Base-by-base conservation (phyloP, 148 eudicot genomes). In the Diospyros kaki region DNA sequence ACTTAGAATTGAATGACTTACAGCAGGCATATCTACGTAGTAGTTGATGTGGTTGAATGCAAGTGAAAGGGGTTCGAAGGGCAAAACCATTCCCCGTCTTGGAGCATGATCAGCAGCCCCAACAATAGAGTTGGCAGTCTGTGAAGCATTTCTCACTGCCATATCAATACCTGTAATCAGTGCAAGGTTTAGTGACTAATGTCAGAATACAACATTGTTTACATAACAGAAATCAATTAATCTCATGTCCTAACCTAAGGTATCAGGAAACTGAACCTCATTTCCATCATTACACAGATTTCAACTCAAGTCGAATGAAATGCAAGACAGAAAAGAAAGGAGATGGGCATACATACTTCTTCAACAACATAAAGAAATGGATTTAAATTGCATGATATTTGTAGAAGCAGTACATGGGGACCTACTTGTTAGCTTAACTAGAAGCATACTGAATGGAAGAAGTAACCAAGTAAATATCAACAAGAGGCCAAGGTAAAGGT, bases 1-100 rank as follows among this genome's bases (percentile, higher is more conserved):
- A 4, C 4, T 40, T 40, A 38, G 45, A 38, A 40, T 28, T 8
- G 28, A 69, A 2, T 9, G 28, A 85, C 92, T 89, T 78, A 91
- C 96, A 46, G 81, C 43, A 53, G 92, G 96, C 89, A 86, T 86
- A 77, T 91, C 84, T 62, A 91, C 88, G 45, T 80, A 85, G 77
- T 89, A 91, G 73, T 83, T 89, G 77, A 91, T 75, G 43, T 87
- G 92, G 77, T 75, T 77, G 69, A 91, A 91, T 66, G 88, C 84
- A 40, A 91, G 85, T 28, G 92, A 84, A 78, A 85, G 92, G 50
- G 92, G 91, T 65, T 80, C 81, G 73, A 85, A 91, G 17, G 92
- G 91, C 81, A 91, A 75, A 72, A 91, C 80, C 91, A 87, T 85
- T 80, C 88, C 88, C 52, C 70, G 85, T 80, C 71, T 77, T 59